A percentile compares a stretch with the other conserved stretches of the same genome.
phyloP scores from a whole-genome alignment of 108 stramenopile genomes.

The Cyclotella atomus region DNA sequence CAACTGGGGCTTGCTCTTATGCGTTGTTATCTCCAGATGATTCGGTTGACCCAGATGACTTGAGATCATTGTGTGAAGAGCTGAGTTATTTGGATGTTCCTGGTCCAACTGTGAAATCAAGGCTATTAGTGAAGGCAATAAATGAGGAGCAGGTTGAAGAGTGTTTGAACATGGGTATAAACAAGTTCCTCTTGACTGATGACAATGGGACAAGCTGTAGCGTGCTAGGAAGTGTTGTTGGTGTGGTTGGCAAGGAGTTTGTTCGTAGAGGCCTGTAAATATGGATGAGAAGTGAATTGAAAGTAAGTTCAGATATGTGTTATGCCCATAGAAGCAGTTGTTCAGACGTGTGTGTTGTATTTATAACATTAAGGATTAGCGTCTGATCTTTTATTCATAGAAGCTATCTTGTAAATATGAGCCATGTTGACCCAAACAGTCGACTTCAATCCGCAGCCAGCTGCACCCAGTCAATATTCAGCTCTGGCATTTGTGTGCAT shows the following conservation, averaged over 20 bases:
- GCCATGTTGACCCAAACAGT: too few relatives aligned
- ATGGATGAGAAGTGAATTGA: too few relatives aligned
- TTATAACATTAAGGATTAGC: too few relatives aligned
- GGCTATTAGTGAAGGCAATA: constrained; percentile 47
- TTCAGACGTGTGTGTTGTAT: too few relatives aligned
- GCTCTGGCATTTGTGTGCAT: too few relatives aligned
- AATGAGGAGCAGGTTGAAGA: constrained; percentile 56
- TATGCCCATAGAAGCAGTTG: too few relatives aligned
- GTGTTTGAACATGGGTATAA: constrained; percentile 54
- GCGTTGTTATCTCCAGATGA: constrained; percentile 3
- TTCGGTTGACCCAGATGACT: constrained; percentile 1
- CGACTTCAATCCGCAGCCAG: too few relatives aligned
- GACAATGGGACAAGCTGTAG: constrained; percentile 2
- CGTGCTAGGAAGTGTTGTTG: background rate
- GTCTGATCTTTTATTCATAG: too few relatives aligned
- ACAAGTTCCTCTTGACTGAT: constrained; percentile 51
- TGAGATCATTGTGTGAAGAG: constrained; percentile 60
- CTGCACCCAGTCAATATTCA: too few relatives aligned
- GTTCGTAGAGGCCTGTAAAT: background rate
- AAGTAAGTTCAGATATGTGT: too few relatives aligned
- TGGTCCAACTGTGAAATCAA: constrained; percentile 59
- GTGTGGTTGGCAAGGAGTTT: background rate
- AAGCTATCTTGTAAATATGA: too few relatives aligned
- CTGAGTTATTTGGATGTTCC: constrained; percentile 60
- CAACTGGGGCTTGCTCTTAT: background rate